Base-by-base conservation (phyloP, 441 rosid genomes). In the Gossypium davidsonii region DNA sequence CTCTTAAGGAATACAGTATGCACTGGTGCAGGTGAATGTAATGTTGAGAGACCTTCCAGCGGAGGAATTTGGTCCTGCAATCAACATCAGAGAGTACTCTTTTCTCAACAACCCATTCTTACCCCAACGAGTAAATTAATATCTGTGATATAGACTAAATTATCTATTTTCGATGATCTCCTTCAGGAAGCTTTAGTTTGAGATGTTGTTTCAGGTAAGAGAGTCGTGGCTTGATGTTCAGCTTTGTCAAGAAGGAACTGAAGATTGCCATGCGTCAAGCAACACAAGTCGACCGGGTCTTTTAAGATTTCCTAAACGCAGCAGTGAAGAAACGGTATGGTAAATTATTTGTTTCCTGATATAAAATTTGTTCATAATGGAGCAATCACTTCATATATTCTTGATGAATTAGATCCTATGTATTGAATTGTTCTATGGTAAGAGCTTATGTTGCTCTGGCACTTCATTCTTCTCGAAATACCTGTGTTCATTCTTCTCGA, bases 181-280 rank as follows among this genome's bases (percentile, higher is more conserved):
- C 17, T 20, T 34, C 8, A 21, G 60, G 37, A 34, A 26, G 60
- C 68, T 42, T 34, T 58, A 57, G 73, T 70, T 76, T 70, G 62
- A 73, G 70, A 61, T 52, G 74, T 70, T 73, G 56, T 74, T 83
- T 76, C 78, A 95, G 98, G 99, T 93, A 65, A 90, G 88, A 78
- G 95, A 91, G 73, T 95, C 98, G 37, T 84, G 96, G 90, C 94
- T 95, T 73, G 90, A 91, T 78, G 97, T 95, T 82, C 90, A 87
- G 76, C 90, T 91, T 71, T 95, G 98, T 85, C 88, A 87, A 83
- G 95, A 78, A 77, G 96, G 92, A 77, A 81, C 78, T 11, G 69
- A 81, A 57, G 88, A 80, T 75, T 95, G 99, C 58, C 77, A 73
- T 56, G 86, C 82, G 17, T 78, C 90, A 53, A 87, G 80, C 77